Evolutionary conservation across 306 rosid genomes (phyloP).

Genomic region (Gastrolobium bilobum): DNA sequence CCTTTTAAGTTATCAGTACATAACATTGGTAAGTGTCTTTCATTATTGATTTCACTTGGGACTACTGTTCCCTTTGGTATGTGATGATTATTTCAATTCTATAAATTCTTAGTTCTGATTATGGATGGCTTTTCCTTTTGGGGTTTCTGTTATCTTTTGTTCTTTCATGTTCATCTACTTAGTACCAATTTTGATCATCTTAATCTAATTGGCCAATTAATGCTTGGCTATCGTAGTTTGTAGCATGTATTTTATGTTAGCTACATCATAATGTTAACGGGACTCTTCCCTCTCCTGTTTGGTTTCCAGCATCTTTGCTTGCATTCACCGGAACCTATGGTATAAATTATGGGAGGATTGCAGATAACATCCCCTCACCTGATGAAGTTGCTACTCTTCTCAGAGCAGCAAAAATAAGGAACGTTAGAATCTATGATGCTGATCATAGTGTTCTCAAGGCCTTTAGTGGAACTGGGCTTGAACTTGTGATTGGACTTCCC

Average conservation of each 20-base stretch:
- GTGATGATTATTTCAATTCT: conserved; percentile 40
- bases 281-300: conserved; percentile 39
- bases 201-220: neutral
- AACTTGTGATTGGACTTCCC: conserved; percentile 83
- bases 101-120: conserved; percentile 28
- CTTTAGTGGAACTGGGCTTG: conserved; percentile 88
- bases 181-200: conserved; percentile 16
- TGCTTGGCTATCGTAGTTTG: conserved; percentile 27
- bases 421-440: conserved; percentile 85
- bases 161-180: conserved; percentile 28
- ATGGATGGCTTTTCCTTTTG: conserved; percentile 26
- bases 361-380: conserved; percentile 91
- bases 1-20: conserved; percentile 34
- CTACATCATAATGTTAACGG: conserved; percentile 44
- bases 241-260: conserved; percentile 28
- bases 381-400: conserved; percentile 90
- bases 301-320: conserved; percentile 66
- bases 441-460: conserved; percentile 92
- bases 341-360: conserved; percentile 91
- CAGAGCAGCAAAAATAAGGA: conserved; percentile 84
- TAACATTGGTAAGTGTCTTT: conserved; percentile 36
- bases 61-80: conserved; percentile 39
- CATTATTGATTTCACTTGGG: conserved; percentile 44
- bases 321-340: conserved; percentile 96
- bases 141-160: conserved; percentile 26